phyloP scores from a whole-genome alignment of 345 rosid genomes.

The Boechera stricta region DNA sequence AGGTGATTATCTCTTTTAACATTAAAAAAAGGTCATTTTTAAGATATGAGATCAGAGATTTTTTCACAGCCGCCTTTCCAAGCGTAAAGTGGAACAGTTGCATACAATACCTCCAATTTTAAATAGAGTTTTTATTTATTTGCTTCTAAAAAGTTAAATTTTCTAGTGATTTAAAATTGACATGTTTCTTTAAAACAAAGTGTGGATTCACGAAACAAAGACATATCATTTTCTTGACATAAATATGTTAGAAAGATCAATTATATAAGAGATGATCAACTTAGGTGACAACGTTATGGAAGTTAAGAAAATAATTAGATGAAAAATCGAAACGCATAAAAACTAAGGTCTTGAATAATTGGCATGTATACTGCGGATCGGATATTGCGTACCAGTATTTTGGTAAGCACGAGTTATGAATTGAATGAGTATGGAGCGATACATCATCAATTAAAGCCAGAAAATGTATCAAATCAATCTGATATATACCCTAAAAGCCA shows the following conservation, averaged over 20 bases:
- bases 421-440: no score
- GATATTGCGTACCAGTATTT: no score
- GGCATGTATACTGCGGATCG: no score
- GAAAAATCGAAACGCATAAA: slow-evolving; percentile 14
- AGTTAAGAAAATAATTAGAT: slow-evolving; percentile 7
- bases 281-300: slow-evolving; percentile 1
- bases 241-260: slow-evolving; percentile 1
- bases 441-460: no score
- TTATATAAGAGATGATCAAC: not conserved
- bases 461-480: no score
- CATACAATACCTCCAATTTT: not conserved
- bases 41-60: slow-evolving; percentile 8
- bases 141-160: not conserved
- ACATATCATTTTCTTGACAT: not conserved
- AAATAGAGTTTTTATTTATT: not conserved
- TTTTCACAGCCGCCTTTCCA: slow-evolving; percentile 1
- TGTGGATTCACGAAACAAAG: not conserved
- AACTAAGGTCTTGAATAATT: not conserved
- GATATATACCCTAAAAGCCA: no score
- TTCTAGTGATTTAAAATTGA: not conserved
- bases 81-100: slow-evolving; percentile 7
- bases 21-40: not conserved
- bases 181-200: not conserved
- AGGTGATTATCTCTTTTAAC: slow-evolving; percentile 10
- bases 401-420: no score